Percentiles rank a stretch among this genome's conserved stretches.
Evolutionary conservation across 2,329 filamentous ascomycete species (phyloP).

Genomic region (Scytalidium lignicola): DNA sequence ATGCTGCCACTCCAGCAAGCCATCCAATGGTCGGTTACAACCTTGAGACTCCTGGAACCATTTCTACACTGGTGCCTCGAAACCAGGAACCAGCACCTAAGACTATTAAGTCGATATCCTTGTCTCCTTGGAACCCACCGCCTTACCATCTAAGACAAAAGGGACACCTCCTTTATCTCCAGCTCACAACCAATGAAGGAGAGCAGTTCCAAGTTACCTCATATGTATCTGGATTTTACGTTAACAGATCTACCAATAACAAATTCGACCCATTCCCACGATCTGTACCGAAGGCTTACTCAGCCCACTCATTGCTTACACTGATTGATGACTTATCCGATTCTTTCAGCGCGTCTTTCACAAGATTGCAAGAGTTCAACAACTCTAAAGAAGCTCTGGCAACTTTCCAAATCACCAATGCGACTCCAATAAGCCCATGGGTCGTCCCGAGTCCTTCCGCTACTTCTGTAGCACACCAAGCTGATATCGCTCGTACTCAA

Average conservation of each 20-base stretch:
- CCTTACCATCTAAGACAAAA: constrained; percentile 86
- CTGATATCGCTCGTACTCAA: constrained; percentile 85
- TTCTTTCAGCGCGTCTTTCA: constrained; percentile 73
- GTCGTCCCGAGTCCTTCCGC: constrained; percentile 67
- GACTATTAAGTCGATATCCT: constrained; percentile 80
- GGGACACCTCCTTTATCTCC: constrained; percentile 87
- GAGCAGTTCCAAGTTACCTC: constrained; percentile 93
- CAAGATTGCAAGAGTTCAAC: constrained; percentile 77
- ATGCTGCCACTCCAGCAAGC: constrained; percentile 32
- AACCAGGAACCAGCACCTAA: constrained; percentile 68
- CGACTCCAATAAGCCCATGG: constrained; percentile 90
- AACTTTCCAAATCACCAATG: constrained; percentile 93
- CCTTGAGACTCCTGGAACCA: constrained; percentile 62
- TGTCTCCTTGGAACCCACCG: constrained; percentile 95
- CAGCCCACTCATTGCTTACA: constrained; percentile 80
- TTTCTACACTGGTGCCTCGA: constrained; percentile 67
- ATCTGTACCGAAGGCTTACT: constrained; percentile 68
- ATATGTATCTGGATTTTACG: constrained; percentile 91
- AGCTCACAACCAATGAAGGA: constrained; percentile 85
- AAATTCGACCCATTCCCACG: constrained; percentile 91
- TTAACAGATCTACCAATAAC: constrained; percentile 91
- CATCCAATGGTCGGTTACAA: constrained; percentile 69
- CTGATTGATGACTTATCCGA: constrained; percentile 76
- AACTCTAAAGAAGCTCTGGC: constrained; percentile 81
- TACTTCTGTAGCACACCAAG: constrained; percentile 62